Evolutionary conservation across 805 yeast species (phyloP), one percentile per base, ranked within the genome.

Genomic region (Wickerhamiella sorbophila): DNA sequence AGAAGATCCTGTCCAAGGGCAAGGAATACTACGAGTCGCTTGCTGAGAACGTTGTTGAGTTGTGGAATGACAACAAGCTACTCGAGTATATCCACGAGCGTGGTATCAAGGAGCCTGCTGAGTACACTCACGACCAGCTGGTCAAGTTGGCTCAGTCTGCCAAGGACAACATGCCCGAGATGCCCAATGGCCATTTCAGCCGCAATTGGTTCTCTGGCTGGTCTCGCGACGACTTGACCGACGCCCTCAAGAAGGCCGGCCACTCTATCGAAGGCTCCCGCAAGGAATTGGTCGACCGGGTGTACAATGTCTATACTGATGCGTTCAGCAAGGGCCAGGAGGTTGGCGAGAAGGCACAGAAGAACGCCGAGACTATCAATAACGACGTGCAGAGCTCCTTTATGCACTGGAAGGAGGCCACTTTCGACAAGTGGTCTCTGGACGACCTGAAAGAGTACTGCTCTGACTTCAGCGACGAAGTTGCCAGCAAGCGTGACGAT

Each of bases 381-480:
- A 6, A 12, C 29, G 29, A 24, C 10, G 10, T 24, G 10, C 29
- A 24, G 29, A 12, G 29, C 12, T 12, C 6, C 12, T 47, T 66
- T 3, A 62, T 62, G 40, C 43, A 47, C 22, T 50, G 69, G 44
- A 67, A 64, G 48, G 67, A 65, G 31, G 64, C 64, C 31, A 58
- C 69, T 17, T 68, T 74, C 53, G 63, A 71, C 44, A 57, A 64
- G 15, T 74, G 79, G 79, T 57, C 73, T 3, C 63, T 69, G 20
- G 61, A 67, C 4, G 80, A 77, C 50, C 57, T 77, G 44, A 61
- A 65, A 50, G 69, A 68, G 45, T 77, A 81, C 74, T 57, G 78
- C 27, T 56, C 63, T 42, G 53, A 61, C 33, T 74, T 71, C 51
- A 70, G 69, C 32, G 45, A 46, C 21, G 36, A 42, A 21, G 48